A percentile compares a stretch with the other conserved stretches of the same genome.
Conservation (phyloP, 106 monocot species). For the Acorus gramineus region DNA sequence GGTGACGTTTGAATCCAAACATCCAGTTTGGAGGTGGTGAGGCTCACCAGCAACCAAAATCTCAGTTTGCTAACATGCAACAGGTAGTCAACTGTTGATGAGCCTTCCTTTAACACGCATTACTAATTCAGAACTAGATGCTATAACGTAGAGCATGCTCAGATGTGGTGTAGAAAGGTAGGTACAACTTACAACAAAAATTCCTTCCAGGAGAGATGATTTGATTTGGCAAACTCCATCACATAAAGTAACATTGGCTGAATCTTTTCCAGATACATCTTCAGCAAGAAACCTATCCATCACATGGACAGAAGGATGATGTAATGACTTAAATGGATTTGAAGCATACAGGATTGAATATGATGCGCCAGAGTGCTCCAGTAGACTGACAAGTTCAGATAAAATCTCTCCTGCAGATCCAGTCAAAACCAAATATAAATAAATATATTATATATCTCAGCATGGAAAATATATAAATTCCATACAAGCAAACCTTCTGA, state of each 20-base stretch:
- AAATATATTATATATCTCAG: no score
- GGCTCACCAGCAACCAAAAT: no score
- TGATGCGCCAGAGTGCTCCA: conserved; percentile 41
- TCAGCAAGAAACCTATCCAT: conserved; percentile 17
- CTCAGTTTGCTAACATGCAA: no score
- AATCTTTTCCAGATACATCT: conserved; percentile 1
- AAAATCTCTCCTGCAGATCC: conserved; percentile 46
- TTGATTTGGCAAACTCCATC: conserved; percentile 25
- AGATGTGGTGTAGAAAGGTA: no score
- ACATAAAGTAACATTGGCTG: conserved; percentile 4
- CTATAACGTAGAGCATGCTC: no score
- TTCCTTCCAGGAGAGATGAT: conserved; percentile 22
- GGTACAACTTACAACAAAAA: conserved; percentile 23
- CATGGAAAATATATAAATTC: neutral
- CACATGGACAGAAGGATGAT: neutral
- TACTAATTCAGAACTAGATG: no score
- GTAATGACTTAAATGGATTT: conserved; percentile 7
- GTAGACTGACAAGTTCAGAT: conserved; percentile 33
- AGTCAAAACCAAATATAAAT: neutral
- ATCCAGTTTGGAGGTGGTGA: no score
- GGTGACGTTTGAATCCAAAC: no score
- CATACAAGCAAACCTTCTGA: conserved; percentile 41
- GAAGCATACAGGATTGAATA: conserved; percentile 23
- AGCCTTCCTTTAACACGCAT: no score
- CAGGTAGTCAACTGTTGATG: no score